These are phyloP conservation scores for Thalassiosira delicatula DNA, from an alignment of 352 stramenopile genomes.

Conservation along the genomic window DNA sequence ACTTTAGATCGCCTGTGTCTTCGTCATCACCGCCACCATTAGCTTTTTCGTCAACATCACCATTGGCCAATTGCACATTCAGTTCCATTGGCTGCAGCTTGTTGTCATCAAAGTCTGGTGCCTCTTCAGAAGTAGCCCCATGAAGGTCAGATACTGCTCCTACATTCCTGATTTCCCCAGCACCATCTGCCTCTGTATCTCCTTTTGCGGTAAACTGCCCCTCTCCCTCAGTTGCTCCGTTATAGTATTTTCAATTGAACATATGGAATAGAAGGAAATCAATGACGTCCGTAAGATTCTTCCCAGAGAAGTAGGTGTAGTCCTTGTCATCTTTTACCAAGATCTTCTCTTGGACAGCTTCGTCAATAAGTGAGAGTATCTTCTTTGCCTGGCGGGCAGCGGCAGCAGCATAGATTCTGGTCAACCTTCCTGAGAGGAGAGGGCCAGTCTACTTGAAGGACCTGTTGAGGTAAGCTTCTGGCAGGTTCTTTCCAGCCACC, in stretches of 20 bases:
- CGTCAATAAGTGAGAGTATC: background rate
- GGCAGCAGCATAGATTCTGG: background rate
- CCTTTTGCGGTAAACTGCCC: background rate
- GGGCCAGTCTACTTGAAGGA: background rate
- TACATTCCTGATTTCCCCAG: too few species aligned
- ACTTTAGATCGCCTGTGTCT: background rate
- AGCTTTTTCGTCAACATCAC: background rate
- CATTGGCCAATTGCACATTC: background rate
- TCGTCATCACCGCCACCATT: background rate
- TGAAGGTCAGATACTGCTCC: too few species aligned
- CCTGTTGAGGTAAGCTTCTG: background rate
- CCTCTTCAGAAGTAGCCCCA: background rate
- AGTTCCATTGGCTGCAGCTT: background rate
- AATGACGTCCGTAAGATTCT: background rate
- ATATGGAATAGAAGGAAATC: background rate
- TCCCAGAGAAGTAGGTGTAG: background rate
- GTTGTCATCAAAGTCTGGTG: background rate
- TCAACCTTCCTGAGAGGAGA: background rate
- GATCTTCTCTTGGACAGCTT: background rate
- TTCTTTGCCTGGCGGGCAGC: background rate
- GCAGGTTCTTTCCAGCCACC: background rate
- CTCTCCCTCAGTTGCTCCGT: background rate
- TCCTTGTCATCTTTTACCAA: background rate
- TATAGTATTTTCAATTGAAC: background rate
- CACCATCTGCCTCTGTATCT: too few species aligned